Conservation (phyloP, 805 yeast genomes). For the Phaffomyces opuntiae region DNA sequence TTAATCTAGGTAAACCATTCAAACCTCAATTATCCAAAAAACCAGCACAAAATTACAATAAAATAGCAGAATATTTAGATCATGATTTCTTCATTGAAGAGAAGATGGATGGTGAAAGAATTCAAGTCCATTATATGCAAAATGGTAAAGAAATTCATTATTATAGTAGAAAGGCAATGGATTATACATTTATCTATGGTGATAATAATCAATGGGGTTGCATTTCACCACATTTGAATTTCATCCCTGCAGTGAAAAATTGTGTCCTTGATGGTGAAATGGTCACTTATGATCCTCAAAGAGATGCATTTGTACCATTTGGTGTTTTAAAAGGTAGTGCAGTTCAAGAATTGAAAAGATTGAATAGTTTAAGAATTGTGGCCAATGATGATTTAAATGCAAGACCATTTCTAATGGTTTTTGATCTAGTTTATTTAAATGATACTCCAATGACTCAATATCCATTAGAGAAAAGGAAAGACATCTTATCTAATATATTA, state of each 20-base stretch:
- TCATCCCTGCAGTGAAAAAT: conserved; percentile 29
- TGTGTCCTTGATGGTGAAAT: conserved; percentile 80
- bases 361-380: conserved; percentile 20
- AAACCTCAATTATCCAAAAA: conserved; percentile 71
- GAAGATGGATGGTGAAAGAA: conserved; percentile 90
- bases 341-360: conserved; percentile 36
- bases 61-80: conserved; percentile 40
- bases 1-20: conserved; percentile 39
- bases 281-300: conserved; percentile 73
- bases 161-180: conserved; percentile 61
- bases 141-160: conserved; percentile 29
- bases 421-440: conserved; percentile 69
- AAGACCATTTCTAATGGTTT: conserved; percentile 55
- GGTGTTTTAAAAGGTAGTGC: conserved; percentile 75
- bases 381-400: conserved; percentile 26
- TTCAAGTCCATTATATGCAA: conserved; percentile 60
- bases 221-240: conserved; percentile 42
- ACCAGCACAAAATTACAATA: conserved; percentile 40
- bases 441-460: conserved; percentile 50
- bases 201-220: conserved; percentile 40
- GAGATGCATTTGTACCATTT: conserved; percentile 59
- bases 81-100: conserved; percentile 69
- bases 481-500: conserved; percentile 38
- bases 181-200: conserved; percentile 69
- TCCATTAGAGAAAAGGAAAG: conserved; percentile 51